Base-by-base conservation (phyloP, 306 rosid species). In the Cicer chorassanicum region DNA sequence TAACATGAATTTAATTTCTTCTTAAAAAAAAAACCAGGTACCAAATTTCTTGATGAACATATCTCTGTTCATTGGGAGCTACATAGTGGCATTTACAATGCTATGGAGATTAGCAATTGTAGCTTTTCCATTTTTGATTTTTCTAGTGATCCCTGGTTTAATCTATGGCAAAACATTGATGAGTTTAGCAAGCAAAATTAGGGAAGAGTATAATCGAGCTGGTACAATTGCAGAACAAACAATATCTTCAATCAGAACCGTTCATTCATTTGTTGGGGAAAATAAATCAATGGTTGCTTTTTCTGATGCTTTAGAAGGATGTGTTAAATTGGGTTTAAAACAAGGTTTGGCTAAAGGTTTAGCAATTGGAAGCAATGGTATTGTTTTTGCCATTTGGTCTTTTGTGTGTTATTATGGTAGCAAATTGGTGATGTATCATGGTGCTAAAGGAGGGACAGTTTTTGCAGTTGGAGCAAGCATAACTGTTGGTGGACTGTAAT, bases 291-390 rank as follows among this genome's bases (percentile, higher is more conserved):
- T 80, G 7, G 10, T 55, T n/a, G 91, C 91, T 72, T 94, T 87
- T 85, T 88, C 98, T 45, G 75, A 81, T 6, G 91, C 98, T 29
- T 57, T 94, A 19, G 81, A 91, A 78, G 86, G 85, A 0, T 86
- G 93, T 0, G 95, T 86, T 11, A 81, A 81, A 80, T 61, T 94
- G 66, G 98, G 98, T 0, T 14, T 94, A 10, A 91, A 75, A 71
- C 98, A 94, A 71, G 98, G 98, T 1, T 60, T 91, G 14, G 96
- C 96, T 1, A 94, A 94, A 86, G 98, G 98, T 29, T 82, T 94
- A 61, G 98, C 97, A 34, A 84, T 91, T 6, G 98, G 98, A 81
- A 94, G 98, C 83, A 89, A 88, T 56, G 92, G 96, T 41, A 9
- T 94, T 12, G 92, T 87, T 0, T 94, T 91, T 39, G 97, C 88